Evolutionary conservation across 768 basidiomycete genomes (phyloP), one percentile per base, ranked within the genome.

Genomic region (Ephemerocybe angulata): DNA sequence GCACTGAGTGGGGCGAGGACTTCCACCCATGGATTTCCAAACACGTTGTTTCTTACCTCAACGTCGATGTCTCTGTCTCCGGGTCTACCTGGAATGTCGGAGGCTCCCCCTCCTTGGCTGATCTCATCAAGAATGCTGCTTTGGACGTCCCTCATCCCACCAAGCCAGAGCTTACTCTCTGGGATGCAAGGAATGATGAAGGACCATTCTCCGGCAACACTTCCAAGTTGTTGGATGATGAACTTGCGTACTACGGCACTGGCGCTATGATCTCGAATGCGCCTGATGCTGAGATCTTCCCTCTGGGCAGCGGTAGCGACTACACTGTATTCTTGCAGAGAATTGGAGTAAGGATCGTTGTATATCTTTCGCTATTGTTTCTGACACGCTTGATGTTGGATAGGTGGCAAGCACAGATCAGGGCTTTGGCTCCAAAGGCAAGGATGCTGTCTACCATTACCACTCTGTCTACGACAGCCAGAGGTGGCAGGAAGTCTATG

Each of bases 1-100:
- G 85, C 61, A 94, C 90, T 2, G 95, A 97, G 70, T 95, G 87
- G 81, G 92, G 87, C 1, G 95, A 97, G 66, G 95, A 98, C 64
- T 98, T 96, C 63, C 64, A 82, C 1, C 78, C 82, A 19, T 95
- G 87, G 84, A 82, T 98, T 33, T 76, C 80, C 50, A 72, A 84
- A 31, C 80, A 94, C 57, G 88, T 86, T 33, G 92, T 92, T 19
- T 81, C 89, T 8, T 98, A 98, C 67, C 73, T 96, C 54, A 97
- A 97, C 66, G 74, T 93, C 15, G 88, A 65, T 49, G 52, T 77
- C 17, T 83, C 88, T 5, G 83, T 84, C 1, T 70, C 79, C 8
- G 87, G 85, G 8, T 85, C 86, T 31, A 74, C 74, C 10, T 89
- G 82, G 71, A 57, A 65, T 6, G 73, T 76, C 13, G 65, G 67